These are phyloP conservation scores for Batkoa obscura DNA, from an alignment of 371 early-diverging fungal species.

Conservation along the genomic window DNA sequence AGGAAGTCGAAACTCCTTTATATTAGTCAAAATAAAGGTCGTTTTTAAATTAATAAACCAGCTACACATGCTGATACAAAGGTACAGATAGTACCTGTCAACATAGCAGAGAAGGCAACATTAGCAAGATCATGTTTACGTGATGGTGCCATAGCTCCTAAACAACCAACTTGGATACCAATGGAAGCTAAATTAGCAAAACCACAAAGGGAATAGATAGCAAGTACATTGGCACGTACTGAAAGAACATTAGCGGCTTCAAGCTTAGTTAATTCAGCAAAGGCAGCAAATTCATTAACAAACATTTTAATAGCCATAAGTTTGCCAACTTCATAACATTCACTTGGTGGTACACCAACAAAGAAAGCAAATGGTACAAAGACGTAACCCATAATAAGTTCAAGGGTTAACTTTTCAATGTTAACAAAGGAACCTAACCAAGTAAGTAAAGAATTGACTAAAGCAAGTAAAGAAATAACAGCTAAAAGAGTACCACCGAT, in stretches of 20 bases:
- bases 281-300: conserved; percentile 86
- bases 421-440: conserved; percentile 58
- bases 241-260: conserved; percentile 11
- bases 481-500: conserved; percentile 59
- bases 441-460: conserved; percentile 45
- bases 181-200: conserved; percentile 77
- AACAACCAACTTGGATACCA: conserved; percentile 65
- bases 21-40: too few relatives aligned
- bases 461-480: conserved; percentile 45
- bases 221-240: conserved; percentile 25
- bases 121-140: conserved; percentile 52
- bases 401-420: conserved; percentile 35
- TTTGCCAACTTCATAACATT: conserved; percentile 40
- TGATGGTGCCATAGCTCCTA: conserved; percentile 63
- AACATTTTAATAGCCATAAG: conserved; percentile 74
- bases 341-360: conserved; percentile 46
- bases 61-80: conserved; percentile 71
- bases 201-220: conserved; percentile 66
- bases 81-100: conserved; percentile 62
- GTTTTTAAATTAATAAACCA: conserved; percentile 48
- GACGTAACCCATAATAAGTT: conserved; percentile 54
- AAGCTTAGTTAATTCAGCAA: conserved; percentile 11
- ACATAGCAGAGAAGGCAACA: conserved; percentile 58
- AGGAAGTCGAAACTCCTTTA: too few relatives aligned
- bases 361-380: conserved; percentile 65